Conservation (phyloP, 352 stramenopile species). For the Phytopythium litorale region DNA sequence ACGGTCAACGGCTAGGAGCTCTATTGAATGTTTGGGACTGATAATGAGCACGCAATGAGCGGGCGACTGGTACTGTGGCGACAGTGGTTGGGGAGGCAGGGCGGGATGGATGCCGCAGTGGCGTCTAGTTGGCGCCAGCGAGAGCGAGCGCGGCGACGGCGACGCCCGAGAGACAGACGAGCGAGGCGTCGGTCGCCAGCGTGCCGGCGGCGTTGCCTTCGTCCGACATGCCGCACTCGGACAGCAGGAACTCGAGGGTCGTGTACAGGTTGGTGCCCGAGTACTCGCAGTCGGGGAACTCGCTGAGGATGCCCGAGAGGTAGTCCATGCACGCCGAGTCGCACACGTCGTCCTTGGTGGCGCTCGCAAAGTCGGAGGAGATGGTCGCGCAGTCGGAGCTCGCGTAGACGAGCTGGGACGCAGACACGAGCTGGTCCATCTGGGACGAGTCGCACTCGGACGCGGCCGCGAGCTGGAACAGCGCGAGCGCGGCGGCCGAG, state of each 20-base stretch:
- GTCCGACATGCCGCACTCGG: not conserved
- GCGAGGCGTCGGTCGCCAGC: not conserved
- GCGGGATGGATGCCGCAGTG: not conserved
- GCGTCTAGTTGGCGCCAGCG: not conserved
- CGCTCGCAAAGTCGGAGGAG: not conserved
- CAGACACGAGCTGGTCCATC: not conserved
- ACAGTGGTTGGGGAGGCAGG: not conserved
- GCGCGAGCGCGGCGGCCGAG: not conserved
- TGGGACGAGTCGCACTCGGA: not conserved
- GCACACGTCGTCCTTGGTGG: slow-evolving; percentile 6
- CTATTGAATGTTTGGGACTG: not conserved
- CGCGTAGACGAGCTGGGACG: slow-evolving; percentile 1
- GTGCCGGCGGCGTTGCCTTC: not conserved
- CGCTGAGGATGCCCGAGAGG: slow-evolving; percentile 2
- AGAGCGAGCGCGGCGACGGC: not conserved
- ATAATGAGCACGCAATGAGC: not conserved
- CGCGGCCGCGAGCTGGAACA: not conserved
- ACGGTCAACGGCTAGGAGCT: not conserved
- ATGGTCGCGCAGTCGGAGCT: slow-evolving; percentile 4
- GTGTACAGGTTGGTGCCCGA: not conserved
- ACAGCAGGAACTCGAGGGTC: not conserved
- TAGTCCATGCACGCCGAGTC: slow-evolving; percentile 5
- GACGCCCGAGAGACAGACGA: not conserved
- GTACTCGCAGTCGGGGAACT: slow-evolving; percentile 10
- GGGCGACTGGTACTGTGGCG: not conserved